Evolutionary conservation across 306 rosid genomes (phyloP), one percentile per base, ranked within the genome.

Genomic region (Quercus alba): DNA sequence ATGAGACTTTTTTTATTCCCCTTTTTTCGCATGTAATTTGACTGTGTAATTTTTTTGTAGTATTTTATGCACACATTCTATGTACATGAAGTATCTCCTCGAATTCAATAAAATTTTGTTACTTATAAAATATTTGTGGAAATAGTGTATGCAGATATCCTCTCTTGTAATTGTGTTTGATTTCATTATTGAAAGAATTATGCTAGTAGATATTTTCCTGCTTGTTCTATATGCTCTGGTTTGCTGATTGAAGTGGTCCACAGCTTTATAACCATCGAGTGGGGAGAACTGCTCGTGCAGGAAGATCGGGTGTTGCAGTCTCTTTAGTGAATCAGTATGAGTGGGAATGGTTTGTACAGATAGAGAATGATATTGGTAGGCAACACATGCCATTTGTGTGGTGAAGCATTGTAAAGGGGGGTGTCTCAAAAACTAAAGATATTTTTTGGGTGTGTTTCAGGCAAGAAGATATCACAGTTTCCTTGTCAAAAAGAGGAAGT

Each of bases 241-340:
- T 64, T 85, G 13, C 76, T 80, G 61, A 77, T 63, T 72, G 58
- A 4, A 72, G 77, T 69, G 73, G 28, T 49, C 64, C 66, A 11
- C 87, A 94, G 98, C 93, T 92, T 85, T 94, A 94, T 77, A 91
- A 92, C 67, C 97, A 94, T 86, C 86, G 97, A 67, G 97, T 94
- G 49, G 98, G 98, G 81, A 94, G 98, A 70, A 94, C 98, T 55
- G 98, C 98, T 79, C 94, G 98, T 56, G 97, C 97, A 14, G 98
- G 98, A 71, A 87, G 98, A 51, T 89, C 91, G 2, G 98, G 98
- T 61, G 88, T 92, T 83, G 94, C 98, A 30, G 87, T 94, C 75
- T 92, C 98, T 38, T 87, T 94, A 17, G 91, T 94, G 31, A 86
- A 88, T 87, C 97, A 92, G 82, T 94, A 92, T 75, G 97, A 94